Evolutionary conservation across 176 grass and related monocot genomes (phyloP).

Genomic region (Poa annua): DNA sequence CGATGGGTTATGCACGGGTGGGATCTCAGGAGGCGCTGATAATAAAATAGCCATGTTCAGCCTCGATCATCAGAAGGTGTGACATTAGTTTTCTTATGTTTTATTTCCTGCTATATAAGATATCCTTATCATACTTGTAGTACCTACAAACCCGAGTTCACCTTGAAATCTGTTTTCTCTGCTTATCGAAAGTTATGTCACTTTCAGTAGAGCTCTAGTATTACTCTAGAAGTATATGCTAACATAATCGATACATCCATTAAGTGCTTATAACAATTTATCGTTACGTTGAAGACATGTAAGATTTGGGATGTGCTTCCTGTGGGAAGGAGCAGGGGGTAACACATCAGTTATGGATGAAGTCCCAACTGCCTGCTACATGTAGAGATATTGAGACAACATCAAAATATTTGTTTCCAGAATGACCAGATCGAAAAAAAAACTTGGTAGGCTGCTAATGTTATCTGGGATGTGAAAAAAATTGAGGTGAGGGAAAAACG

Average conservation of each 20-base stretch:
- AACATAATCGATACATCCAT: constrained; percentile 15
- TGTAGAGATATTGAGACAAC: background rate
- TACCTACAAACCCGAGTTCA: background rate
- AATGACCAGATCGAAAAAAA: background rate
- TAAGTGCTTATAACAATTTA: background rate
- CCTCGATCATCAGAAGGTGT: constrained; percentile 79
- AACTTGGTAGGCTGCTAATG: background rate
- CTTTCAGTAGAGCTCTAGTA: constrained; percentile 23
- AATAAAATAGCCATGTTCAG: constrained; percentile 75
- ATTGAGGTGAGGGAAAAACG: background rate
- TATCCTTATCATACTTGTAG: background rate
- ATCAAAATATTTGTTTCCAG: background rate
- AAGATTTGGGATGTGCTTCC: background rate
- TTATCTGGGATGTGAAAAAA: background rate
- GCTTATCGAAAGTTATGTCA: background rate
- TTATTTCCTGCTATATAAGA: constrained; percentile 21
- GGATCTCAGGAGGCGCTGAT: constrained; percentile 93
- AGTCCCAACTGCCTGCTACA: background rate
- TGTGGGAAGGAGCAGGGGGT: background rate
- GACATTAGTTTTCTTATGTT: constrained; percentile 10
- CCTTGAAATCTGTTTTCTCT: background rate
- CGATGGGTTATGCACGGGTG: constrained; percentile 81
- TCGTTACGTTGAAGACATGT: background rate
- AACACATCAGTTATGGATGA: background rate
- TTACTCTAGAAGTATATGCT: constrained; percentile 22